Conservation (phyloP, 169 alveolate species). For the Plasmodium cynomolgi region DNA sequence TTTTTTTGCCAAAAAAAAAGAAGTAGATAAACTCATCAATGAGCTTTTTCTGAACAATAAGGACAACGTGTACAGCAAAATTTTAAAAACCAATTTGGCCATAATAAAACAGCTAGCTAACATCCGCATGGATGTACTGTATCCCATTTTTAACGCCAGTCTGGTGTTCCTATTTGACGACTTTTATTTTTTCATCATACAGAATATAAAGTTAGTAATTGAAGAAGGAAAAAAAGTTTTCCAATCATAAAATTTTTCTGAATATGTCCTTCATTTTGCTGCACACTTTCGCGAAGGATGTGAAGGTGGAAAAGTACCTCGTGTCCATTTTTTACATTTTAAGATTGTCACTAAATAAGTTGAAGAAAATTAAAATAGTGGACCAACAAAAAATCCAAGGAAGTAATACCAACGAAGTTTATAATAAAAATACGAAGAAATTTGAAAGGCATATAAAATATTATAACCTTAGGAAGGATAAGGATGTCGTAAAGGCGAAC, state of each 20-base stretch:
- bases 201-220: constrained; percentile 61
- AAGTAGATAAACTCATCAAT: constrained; percentile 22
- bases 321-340: constrained; percentile 74
- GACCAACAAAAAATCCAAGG: neutral
- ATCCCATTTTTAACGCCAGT: constrained; percentile 76
- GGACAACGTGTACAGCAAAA: constrained; percentile 70
- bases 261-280: constrained; percentile 57
- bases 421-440: constrained; percentile 21
- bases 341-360: constrained; percentile 37
- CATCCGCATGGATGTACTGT: constrained; percentile 27
- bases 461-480: constrained; percentile 44
- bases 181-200: constrained; percentile 69
- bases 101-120: constrained; percentile 45
- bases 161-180: constrained; percentile 70
- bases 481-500: constrained; percentile 14
- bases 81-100: constrained; percentile 60
- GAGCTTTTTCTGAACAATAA: constrained; percentile 45
- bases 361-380: constrained; percentile 26
- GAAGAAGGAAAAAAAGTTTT: constrained; percentile 45
- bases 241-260: constrained; percentile 39
- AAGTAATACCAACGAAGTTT: neutral
- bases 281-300: constrained; percentile 51
- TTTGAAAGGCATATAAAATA: constrained; percentile 45
- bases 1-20: constrained; percentile 10
- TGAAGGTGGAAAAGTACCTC: constrained; percentile 62